Conservation (phyloP, 2,329 filamentous ascomycete species). For the Colletotrichum tabaci region DNA sequence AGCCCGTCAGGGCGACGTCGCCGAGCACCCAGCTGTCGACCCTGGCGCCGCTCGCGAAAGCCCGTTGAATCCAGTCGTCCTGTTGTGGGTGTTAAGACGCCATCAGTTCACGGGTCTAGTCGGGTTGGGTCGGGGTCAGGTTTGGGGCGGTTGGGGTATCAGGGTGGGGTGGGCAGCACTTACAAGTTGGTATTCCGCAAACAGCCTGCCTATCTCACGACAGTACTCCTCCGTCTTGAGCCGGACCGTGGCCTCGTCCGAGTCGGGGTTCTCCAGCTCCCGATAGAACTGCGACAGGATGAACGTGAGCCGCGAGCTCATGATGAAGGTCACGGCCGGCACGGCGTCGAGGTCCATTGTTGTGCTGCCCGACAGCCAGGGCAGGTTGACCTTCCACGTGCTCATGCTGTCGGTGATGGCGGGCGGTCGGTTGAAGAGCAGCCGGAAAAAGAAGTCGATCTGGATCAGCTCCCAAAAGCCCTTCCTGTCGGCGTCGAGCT, state of each 20-base stretch:
- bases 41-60: conserved; percentile 44
- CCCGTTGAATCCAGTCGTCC: conserved; percentile 46
- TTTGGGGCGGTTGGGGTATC: no score
- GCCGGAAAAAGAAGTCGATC: conserved; percentile 51
- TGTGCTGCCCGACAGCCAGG: conserved; percentile 49
- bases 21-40: conserved; percentile 45
- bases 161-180: not conserved
- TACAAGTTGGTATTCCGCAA: conserved; percentile 50
- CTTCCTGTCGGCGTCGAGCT: conserved; percentile 46
- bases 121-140: no score
- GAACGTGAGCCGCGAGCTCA: conserved; percentile 49
- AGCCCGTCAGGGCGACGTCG: conserved; percentile 50
- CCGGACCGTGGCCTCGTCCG: conserved; percentile 44
- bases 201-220: conserved; percentile 47
- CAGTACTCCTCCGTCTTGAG: conserved; percentile 49
- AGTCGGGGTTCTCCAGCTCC: conserved; percentile 20
- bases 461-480: conserved; percentile 53
- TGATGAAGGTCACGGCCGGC: conserved; percentile 47
- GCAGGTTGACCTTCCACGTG: conserved; percentile 51
- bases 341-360: conserved; percentile 43
- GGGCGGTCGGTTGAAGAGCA: conserved; percentile 50
- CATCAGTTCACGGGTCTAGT: not conserved
- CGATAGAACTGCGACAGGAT: conserved; percentile 50
- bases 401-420: conserved; percentile 45
- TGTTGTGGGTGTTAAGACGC: conserved; percentile 11